Base-by-base conservation (phyloP, 306 rosid species). In the Albizia julibrissin region DNA sequence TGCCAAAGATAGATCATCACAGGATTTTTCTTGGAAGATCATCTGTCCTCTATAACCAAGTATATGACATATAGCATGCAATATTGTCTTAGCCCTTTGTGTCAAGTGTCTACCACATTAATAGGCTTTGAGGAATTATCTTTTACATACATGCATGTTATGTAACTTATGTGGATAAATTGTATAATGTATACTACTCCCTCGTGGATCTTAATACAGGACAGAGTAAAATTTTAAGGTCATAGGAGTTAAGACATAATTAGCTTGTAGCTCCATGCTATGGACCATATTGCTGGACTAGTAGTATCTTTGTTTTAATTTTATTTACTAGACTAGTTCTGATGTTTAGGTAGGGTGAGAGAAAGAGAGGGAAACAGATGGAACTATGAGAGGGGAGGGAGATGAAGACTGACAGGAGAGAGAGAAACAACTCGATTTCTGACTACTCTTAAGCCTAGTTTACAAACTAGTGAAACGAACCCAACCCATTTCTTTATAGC, bases 181-280 rank as follows among this genome's bases (percentile, higher is more conserved):
- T 80, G n/a, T 66, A 26, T 79, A 70, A 33, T 39, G 34, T 72
- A 27, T n/a, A 43, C 19, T 82, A 33, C 40, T 37, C 8, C 40
- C 40, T 37, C 1, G 1, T 37, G 40, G 40, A 37, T 37, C 40
- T 37, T 37, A 37, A 37, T 37, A 5, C 5, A 37, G 8, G 40
- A 37, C 40, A 1, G 40, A 6, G 40, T 37, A 1, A 37, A 37
- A 37, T 69, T 21, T 75, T 82, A 70, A 73, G 47, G 80, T 26
- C 2, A 10, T 33, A 40, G 61, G 33, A 34, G 27, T 68, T 68
- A 5, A 22, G 50, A 37, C 18, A 24, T 10, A 22, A 26, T 61
- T 24, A 26, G 33, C 19, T 61, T 61, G 33, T 11, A 3, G 67
- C 34, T 61, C 31, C 33, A 4, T 61, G 67, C 18, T 61, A 26